Evolutionary conservation across 306 rosid species (phyloP), one percentile per base, ranked within the genome.

Genomic region (Betula pendula): DNA sequence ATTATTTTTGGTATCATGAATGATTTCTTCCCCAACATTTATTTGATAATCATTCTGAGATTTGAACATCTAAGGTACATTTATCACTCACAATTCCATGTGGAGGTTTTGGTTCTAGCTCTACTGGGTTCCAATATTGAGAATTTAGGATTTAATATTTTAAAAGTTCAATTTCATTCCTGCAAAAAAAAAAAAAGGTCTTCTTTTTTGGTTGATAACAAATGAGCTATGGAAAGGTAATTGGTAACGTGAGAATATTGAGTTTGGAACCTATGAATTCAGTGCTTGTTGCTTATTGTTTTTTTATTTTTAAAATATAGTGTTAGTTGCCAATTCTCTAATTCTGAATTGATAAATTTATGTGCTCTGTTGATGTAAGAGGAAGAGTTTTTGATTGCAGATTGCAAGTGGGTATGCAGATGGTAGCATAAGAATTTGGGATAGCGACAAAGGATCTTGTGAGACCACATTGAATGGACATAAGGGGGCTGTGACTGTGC

Each of bases 401-500:
- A 71, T 88, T 45, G 96, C 98, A 33, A 82, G 86, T 67, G 98
- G 98, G 35, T 90, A 95, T 51, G 92, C 95, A 17, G 93, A 92
- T 83, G 98, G 97, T 5, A 86, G 92, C 84, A 82, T 95, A 50
- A 85, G 96, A 79, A 84, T 95, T 79, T 95, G 97, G 98, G 92
- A 95, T 58, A 75, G 78, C n/a, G 93, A 89, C 1, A 85, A 70
- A 58, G 97, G 95, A 79, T 82, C 87, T 20, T 89, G 95, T 73
- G 98, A 94, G 77, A 87, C 92, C 52, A 94, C 96, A 5, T 83
- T 94, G 75, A 88, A 92, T 88, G 98, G 98, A 73, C 98, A 95
- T 82, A 92, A 88, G 72, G 95, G 94, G 63, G 97, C 97, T 72
- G 96, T 95, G 4, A 86, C 93, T 53, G 90, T 90, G 50, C 93